Evolutionary conservation across 2,329 filamentous ascomycete species (phyloP).

Genomic region (Alternaria ethzedia): DNA sequence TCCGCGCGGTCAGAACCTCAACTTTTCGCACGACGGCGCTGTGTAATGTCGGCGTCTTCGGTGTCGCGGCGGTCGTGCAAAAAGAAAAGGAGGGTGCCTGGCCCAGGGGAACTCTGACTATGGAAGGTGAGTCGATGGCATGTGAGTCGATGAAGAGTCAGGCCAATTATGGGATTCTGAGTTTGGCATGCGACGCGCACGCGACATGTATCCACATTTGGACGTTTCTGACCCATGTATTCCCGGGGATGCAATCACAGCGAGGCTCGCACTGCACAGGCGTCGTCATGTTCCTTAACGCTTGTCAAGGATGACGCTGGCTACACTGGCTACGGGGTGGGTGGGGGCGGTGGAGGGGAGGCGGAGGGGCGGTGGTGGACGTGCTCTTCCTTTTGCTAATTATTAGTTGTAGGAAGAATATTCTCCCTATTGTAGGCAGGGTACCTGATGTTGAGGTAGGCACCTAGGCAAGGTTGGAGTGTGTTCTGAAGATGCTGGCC

Average conservation of each 20-base stretch:
- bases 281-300: constrained; percentile 31
- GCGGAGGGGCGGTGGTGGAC: too few relatives aligned
- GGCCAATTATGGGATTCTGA: not conserved
- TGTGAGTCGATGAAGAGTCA: not conserved
- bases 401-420: too few relatives aligned
- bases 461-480: too few relatives aligned
- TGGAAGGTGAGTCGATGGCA: not conserved
- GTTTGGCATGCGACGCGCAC: constrained; percentile 8
- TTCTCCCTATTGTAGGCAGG: too few relatives aligned
- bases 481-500: too few relatives aligned
- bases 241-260: not conserved
- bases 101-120: not conserved
- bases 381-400: too few relatives aligned
- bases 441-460: too few relatives aligned
- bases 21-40: not conserved
- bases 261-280: constrained; percentile 10
- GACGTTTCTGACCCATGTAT: constrained; percentile 7
- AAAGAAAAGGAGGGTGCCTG: not conserved
- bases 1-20: constrained; percentile 1
- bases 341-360: too few relatives aligned
- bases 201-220: constrained; percentile 21
- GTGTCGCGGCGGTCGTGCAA: not conserved
- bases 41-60: not conserved
- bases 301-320: constrained; percentile 13
- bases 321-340: not conserved